Percentiles rank a stretch among this genome's conserved stretches.
These are phyloP conservation scores for Skeletonema potamos DNA, from an alignment of 108 stramenopile species.

Conservation along the genomic window DNA sequence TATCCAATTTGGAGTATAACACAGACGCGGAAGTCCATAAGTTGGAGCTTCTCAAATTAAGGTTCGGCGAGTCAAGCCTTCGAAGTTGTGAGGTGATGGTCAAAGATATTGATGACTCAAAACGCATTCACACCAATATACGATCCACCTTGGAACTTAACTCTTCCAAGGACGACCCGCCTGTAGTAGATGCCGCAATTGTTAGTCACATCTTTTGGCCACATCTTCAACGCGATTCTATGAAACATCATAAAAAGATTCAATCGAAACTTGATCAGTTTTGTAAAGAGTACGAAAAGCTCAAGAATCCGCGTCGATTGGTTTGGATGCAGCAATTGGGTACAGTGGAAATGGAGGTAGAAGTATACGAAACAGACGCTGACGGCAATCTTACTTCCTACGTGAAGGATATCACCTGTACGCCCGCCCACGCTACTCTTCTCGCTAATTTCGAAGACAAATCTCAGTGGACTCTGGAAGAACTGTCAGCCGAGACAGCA, in stretches of 20 bases:
- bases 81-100: slow-evolving; percentile 97
- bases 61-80: slow-evolving; percentile 93
- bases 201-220: slow-evolving; percentile 98
- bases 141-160: slow-evolving; percentile 55
- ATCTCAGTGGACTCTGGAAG: slow-evolving; percentile 64
- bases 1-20: slow-evolving; percentile 82
- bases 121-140: slow-evolving; percentile 86
- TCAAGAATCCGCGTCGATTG: slow-evolving; percentile 93
- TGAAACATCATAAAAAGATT: slow-evolving; percentile 85
- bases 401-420: slow-evolving; percentile 77
- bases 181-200: slow-evolving; percentile 80
- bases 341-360: slow-evolving; percentile 89
- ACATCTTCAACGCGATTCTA: slow-evolving; percentile 62
- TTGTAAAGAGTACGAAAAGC: slow-evolving; percentile 66
- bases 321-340: slow-evolving; percentile 89
- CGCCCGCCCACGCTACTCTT: slow-evolving; percentile 88
- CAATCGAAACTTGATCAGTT: slow-evolving; percentile 70
- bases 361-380: slow-evolving; percentile 67
- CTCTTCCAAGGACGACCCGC: slow-evolving; percentile 18
- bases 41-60: slow-evolving; percentile 93
- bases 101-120: slow-evolving; percentile 96
- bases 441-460: slow-evolving; percentile 92
- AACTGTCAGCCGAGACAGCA: slow-evolving; percentile 71
- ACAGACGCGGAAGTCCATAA: slow-evolving; percentile 94
- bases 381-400: slow-evolving; percentile 52